phyloP scores from a whole-genome alignment of 2,329 filamentous ascomycete species.

The Trichoderma brevicompactum region DNA sequence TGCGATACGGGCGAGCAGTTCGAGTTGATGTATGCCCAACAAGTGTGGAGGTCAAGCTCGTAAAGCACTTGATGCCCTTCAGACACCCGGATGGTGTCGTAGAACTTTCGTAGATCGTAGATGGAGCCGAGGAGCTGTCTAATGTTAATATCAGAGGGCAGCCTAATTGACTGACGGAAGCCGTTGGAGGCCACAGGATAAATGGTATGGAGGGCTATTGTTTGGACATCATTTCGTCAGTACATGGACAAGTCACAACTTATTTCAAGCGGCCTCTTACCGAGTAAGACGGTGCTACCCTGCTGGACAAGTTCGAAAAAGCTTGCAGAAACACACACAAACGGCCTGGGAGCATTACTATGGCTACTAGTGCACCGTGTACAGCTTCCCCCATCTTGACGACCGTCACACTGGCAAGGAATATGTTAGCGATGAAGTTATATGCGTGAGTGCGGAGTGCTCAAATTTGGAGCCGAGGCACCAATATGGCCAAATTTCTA shows the following conservation, averaged over 20 bases:
- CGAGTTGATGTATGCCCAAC: slow-evolving; percentile 9
- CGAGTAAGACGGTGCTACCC: slow-evolving; percentile 13
- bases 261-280: slow-evolving; percentile 5
- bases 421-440: background rate
- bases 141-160: slow-evolving; percentile 14
- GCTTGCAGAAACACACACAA: slow-evolving; percentile 22
- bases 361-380: slow-evolving; percentile 3
- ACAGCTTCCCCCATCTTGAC: background rate
- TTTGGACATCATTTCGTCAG: background rate
- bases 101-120: background rate
- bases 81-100: slow-evolving; percentile 8
- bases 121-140: slow-evolving; percentile 1
- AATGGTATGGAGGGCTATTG: slow-evolving; percentile 5
- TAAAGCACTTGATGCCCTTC: background rate
- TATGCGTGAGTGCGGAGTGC: background rate
- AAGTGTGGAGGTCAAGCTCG: slow-evolving; percentile 23
- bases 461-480: background rate
- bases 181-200: background rate
- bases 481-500: background rate
- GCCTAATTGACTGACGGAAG: background rate
- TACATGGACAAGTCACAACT: background rate
- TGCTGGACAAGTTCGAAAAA: slow-evolving; percentile 22
- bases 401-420: slow-evolving; percentile 9
- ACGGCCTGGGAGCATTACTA: slow-evolving; percentile 18
- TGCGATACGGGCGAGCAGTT: background rate